A percentile compares a stretch with the other conserved stretches of the same genome.
phyloP scores from a whole-genome alignment of 192 early-diverging fungal genomes.

The Podila horticola region DNA sequence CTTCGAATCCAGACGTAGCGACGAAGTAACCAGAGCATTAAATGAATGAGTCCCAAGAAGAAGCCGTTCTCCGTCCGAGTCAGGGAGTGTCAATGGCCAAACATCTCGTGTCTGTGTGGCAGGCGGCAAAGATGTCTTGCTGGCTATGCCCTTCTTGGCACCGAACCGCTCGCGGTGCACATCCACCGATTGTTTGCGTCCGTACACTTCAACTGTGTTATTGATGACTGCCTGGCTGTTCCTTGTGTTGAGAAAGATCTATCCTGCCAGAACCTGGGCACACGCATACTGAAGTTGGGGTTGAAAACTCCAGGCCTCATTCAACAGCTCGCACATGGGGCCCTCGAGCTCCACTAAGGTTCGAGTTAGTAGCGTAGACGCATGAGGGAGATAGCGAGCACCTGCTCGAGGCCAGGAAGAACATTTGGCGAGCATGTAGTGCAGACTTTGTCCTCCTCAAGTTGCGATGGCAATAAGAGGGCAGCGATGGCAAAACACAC shows the following conservation, averaged over 20 bases:
- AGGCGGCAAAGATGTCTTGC: constrained; percentile 31
- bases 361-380: neutral
- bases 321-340: constrained; percentile 9
- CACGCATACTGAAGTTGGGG: constrained; percentile 24
- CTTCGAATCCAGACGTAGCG: constrained; percentile 18
- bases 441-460: too few relatives aligned
- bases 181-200: constrained; percentile 24
- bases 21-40: constrained; percentile 45
- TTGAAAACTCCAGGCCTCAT: constrained; percentile 18
- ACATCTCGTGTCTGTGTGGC: constrained; percentile 17
- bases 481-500: too few relatives aligned
- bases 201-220: constrained; percentile 18
- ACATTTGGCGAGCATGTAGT: too few relatives aligned
- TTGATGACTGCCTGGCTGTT: constrained; percentile 17
- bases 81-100: constrained; percentile 26
- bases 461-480: too few relatives aligned
- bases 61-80: constrained; percentile 14
- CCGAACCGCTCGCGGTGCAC: constrained; percentile 25
- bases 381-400: constrained; percentile 6
- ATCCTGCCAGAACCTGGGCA: constrained; percentile 7
- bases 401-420: too few relatives aligned
- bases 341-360: neutral
- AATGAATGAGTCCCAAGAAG: constrained; percentile 32
- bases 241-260: constrained; percentile 15
- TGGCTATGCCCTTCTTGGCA: constrained; percentile 10